Evolutionary conservation across 2,329 filamentous ascomycete genomes (phyloP), one percentile per base, ranked within the genome.

Genomic region (Phialemonium atrogriseum): DNA sequence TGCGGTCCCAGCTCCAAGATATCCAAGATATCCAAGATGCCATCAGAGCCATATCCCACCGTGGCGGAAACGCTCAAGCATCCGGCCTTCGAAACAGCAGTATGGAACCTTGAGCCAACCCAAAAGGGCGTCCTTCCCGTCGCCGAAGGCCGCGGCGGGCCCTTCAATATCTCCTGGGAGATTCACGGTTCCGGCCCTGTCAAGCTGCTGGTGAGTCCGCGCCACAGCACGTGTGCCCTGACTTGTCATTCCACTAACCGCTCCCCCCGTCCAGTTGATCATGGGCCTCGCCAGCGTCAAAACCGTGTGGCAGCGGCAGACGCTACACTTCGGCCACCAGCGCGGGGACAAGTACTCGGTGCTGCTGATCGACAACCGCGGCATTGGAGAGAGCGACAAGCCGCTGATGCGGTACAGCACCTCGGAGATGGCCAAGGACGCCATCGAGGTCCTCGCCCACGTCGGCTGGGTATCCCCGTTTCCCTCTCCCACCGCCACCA

Each of bases 341-440:
- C 66, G 75, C 38, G 69, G 64, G 27, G 62, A 75, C 38, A 62
- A 69, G 42, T 93, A 87, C 60, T 80, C 81, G 0, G 79, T 78
- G 34, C 69, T 94, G 6, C 59, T 91, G 34, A 65, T 86, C 42
- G 87, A 94, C 62, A 94, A 94, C 59, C 76, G 87, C 44, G 86
- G 87, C 40, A 81, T 93, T 50, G 87, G 87, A 35, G 70, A 71
- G 39, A 86, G 80, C 29, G 82, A 84, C 59, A 87, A 83, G 54
- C 87, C 87, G 1, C 51, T 83, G 14, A 65, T 71, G 46, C 74
- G 84, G 24, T 94, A 94, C 63, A 81, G 81, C 18, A 91, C 86
- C 3, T 79, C 72, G 23, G 81, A 84, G 45, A 93, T 94, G 86
- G 87, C 87, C 14, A 72, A 67, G 38, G 87, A 94, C 58, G 56